Conservation (phyloP, 1,139 yeast species). For the Candida glucosophila region DNA sequence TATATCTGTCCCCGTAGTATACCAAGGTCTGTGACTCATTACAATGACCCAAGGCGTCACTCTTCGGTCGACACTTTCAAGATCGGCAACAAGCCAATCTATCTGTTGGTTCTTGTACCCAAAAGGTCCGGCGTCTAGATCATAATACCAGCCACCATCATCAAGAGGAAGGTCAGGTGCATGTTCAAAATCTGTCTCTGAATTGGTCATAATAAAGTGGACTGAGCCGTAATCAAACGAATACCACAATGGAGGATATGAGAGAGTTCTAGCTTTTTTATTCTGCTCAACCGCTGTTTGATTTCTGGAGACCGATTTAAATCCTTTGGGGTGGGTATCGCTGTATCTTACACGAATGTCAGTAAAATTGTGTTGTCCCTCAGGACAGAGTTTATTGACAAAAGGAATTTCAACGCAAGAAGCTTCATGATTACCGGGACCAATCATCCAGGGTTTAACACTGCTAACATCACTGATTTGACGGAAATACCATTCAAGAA, state of each 20-base stretch:
- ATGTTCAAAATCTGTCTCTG: conserved; percentile 7
- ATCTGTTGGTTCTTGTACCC: conserved; percentile 5
- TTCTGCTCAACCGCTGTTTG: conserved; percentile 5
- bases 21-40: conserved; percentile 6
- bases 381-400: conserved; percentile 5
- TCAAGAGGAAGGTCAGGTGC: conserved; percentile 6
- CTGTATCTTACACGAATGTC: too few relatives aligned
- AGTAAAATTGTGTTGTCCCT: conserved; percentile 6
- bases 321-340: too few relatives aligned
- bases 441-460: conserved; percentile 6
- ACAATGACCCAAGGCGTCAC: conserved; percentile 7
- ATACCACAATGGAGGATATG: too few relatives aligned
- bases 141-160: conserved; percentile 2
- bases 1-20: conserved; percentile 5
- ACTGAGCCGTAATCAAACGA: conserved; percentile 7
- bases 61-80: conserved; percentile 4
- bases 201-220: conserved; percentile 5
- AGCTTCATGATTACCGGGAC: conserved; percentile 7
- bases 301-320: conserved; percentile 6
- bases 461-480: conserved; percentile 4
- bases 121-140: conserved; percentile 5
- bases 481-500: conserved; percentile 5
- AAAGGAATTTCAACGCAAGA: conserved; percentile 5
- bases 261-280: conserved; percentile 4
- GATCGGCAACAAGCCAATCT: conserved; percentile 5